Percentiles rank a stretch among this genome's conserved stretches.
These are phyloP conservation scores for Lotus japonicus DNA, from an alignment of 306 rosid species.

Conservation along the genomic window DNA sequence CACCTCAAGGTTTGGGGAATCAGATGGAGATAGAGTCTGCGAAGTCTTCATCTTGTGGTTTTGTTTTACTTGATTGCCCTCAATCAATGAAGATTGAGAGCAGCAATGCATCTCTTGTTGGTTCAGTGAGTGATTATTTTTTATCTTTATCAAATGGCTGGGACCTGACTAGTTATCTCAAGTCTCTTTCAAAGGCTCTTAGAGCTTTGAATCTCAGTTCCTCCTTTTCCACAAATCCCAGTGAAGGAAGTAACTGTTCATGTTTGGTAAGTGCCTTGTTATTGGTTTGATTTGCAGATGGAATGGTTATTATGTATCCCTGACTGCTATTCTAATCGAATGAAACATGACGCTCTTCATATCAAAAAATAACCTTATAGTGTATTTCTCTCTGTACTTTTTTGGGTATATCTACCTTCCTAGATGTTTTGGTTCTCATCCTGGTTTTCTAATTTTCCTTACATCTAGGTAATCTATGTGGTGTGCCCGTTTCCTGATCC, in stretches of 20 bases:
- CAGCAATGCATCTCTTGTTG: constrained; percentile 87
- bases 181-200: constrained; percentile 91
- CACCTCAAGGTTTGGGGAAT: constrained; percentile 73
- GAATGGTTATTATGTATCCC: constrained; percentile 1
- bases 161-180: constrained; percentile 94
- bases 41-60: constrained; percentile 69
- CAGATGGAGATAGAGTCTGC: constrained; percentile 91
- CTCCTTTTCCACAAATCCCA: constrained; percentile 56
- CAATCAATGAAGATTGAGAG: constrained; percentile 97
- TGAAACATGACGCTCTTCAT: background rate
- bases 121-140: constrained; percentile 93
- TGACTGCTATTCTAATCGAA: background rate
- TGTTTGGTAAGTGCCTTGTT: constrained; percentile 60
- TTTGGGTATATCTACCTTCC: background rate
- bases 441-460: background rate
- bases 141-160: constrained; percentile 92
- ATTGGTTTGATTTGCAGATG: constrained; percentile 15
- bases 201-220: constrained; percentile 81
- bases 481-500: constrained; percentile 99
- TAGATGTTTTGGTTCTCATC: constrained; percentile 14
- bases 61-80: constrained; percentile 92
- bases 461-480: constrained; percentile 81
- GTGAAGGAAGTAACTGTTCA: constrained; percentile 81
- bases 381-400: background rate
- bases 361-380: background rate